Evolutionary conservation across 306 rosid genomes (phyloP).

Genomic region (Dicorynia guianensis): DNA sequence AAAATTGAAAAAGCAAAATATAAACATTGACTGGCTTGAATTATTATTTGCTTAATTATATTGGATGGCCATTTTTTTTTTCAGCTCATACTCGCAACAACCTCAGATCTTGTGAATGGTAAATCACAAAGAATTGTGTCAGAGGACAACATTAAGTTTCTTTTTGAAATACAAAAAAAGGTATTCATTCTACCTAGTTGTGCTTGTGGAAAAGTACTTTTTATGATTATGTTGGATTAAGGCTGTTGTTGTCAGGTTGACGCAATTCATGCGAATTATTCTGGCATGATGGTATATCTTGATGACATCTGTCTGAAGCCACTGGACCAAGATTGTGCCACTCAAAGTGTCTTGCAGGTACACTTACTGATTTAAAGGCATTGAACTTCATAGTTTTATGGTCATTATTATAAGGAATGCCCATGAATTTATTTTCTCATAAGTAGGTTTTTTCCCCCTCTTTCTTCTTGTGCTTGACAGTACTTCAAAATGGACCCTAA

Average conservation of each 20-base stretch:
- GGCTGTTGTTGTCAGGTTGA: constrained; percentile 67
- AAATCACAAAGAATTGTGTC: constrained; percentile 80
- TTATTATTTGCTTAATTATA: constrained; percentile 29
- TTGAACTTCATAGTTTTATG: constrained; percentile 16
- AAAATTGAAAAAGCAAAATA: constrained; percentile 23
- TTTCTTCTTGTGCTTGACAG: constrained; percentile 53
- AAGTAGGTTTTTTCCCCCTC: background rate
- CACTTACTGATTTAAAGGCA: constrained; percentile 37
- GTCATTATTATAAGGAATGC: constrained; percentile 18
- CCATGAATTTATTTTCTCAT: constrained; percentile 34
- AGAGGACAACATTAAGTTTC: constrained; percentile 82
- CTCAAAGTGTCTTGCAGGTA: constrained; percentile 95
- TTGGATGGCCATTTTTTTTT: constrained; percentile 29
- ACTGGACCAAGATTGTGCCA: constrained; percentile 90
- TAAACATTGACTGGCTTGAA: constrained; percentile 17
- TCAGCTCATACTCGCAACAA: constrained; percentile 83
- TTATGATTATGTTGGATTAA: constrained; percentile 41
- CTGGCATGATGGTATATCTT: constrained; percentile 73
- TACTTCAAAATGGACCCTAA: constrained; percentile 91
- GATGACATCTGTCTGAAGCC: constrained; percentile 97
- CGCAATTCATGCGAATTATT: constrained; percentile 79
- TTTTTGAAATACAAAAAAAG: constrained; percentile 91
- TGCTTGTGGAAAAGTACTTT: constrained; percentile 26
- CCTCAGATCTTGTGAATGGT: constrained; percentile 63
- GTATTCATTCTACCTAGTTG: constrained; percentile 51